Conservation (phyloP, 1,139 yeast genomes). For the Pichia norvegensis region DNA sequence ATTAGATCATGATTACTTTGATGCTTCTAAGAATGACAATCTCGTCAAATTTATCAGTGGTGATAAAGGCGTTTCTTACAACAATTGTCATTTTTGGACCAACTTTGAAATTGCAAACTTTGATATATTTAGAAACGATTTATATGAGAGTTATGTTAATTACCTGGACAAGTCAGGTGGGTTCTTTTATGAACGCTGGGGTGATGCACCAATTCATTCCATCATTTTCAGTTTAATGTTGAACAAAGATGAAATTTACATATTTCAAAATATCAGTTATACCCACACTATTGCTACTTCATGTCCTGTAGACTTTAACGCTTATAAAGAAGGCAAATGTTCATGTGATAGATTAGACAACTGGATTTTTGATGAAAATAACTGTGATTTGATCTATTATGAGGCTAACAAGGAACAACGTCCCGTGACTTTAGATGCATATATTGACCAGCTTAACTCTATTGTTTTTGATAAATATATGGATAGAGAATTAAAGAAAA, state of each 20-base stretch:
- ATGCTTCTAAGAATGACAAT: constrained; percentile 35
- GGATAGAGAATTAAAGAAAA: constrained; percentile 2
- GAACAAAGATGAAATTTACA: constrained; percentile 40
- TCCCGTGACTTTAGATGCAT: constrained; percentile 20
- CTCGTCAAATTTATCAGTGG: constrained; percentile 45
- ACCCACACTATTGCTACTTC: constrained; percentile 48
- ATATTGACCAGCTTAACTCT: constrained; percentile 10
- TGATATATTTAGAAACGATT: constrained; percentile 43
- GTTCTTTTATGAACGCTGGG: constrained; percentile 59
- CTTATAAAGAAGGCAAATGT: constrained; percentile 39
- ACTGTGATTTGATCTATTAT: constrained; percentile 23
- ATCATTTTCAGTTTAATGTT: constrained; percentile 48
- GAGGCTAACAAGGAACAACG: constrained; percentile 17
- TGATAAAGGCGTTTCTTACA: constrained; percentile 42
- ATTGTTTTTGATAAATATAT: constrained; percentile 9
- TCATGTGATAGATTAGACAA: constrained; percentile 42
- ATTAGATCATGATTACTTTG: constrained; percentile 13
- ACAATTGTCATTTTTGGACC: constrained; percentile 58
- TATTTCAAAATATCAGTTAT: constrained; percentile 52
- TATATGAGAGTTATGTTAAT: constrained; percentile 43
- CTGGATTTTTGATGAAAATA: constrained; percentile 29
- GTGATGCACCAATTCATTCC: constrained; percentile 59
- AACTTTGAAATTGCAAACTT: constrained; percentile 52
- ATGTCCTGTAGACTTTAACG: constrained; percentile 43
- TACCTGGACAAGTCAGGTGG: constrained; percentile 49